Evolutionary conservation across 495 filamentous ascomycete species (phyloP).

Genomic region (Penicillium robsamsonii): DNA sequence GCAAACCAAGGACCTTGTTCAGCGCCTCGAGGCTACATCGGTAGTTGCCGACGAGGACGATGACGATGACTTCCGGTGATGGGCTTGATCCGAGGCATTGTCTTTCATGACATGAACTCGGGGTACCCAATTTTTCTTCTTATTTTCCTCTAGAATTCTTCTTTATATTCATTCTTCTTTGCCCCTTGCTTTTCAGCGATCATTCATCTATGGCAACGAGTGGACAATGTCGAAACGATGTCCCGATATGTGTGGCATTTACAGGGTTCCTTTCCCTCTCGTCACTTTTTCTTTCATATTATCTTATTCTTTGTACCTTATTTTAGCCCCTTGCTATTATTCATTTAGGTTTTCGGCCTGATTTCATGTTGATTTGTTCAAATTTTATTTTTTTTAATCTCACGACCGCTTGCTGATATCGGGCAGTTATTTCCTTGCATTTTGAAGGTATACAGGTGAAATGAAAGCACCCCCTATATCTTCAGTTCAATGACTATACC

Average conservation of each 20-base stretch:
- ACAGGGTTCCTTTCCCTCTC: slow-evolving; percentile 17
- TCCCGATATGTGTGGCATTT: slow-evolving; percentile 36
- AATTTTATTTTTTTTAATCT: not conserved
- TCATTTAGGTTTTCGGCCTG: slow-evolving; percentile 3
- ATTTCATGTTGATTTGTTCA: not conserved
- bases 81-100: not conserved
- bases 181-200: slow-evolving; percentile 32
- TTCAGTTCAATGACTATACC: not conserved
- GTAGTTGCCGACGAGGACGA: slow-evolving; percentile 41
- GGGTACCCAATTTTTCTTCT: not conserved
- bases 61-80: slow-evolving; percentile 46
- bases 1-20: slow-evolving; percentile 74
- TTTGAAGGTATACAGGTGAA: not conserved
- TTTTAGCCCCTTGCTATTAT: not conserved
- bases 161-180: slow-evolving; percentile 9
- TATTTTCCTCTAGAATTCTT: slow-evolving; percentile 4
- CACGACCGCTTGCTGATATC: not conserved
- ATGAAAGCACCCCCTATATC: not conserved
- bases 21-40: slow-evolving; percentile 36
- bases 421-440: slow-evolving; percentile 1
- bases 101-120: not conserved
- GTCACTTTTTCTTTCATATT: slow-evolving; percentile 8
- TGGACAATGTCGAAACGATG: slow-evolving; percentile 45
- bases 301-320: slow-evolving; percentile 12
- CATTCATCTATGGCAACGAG: slow-evolving; percentile 43